Evolutionary conservation across 2,329 filamentous ascomycete genomes (phyloP).

Genomic region (Talaromyces marneffei): DNA sequence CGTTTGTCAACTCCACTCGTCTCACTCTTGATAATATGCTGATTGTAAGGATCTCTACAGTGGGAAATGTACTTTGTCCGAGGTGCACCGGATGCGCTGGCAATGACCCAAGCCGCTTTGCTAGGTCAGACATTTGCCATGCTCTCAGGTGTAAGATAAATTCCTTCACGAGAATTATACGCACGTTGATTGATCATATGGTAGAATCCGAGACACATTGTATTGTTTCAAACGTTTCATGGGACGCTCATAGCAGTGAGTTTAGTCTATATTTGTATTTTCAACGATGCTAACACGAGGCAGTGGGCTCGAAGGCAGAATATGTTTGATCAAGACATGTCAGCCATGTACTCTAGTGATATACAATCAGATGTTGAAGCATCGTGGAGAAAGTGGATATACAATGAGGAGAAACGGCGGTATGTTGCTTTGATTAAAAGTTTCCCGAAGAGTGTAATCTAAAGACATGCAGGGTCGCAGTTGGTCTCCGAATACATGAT

Average conservation of each 20-base stretch:
- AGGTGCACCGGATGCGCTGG: slow-evolving; percentile 6
- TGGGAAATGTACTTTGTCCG: slow-evolving; percentile 10
- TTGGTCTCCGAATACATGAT: slow-evolving; percentile 24
- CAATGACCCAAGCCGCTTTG: slow-evolving; percentile 8
- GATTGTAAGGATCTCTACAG: not conserved
- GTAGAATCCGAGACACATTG: slow-evolving; percentile 8
- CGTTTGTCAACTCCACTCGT: not conserved
- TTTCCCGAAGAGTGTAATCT: not conserved
- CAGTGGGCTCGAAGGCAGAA: slow-evolving; percentile 10
- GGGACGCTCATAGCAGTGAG: slow-evolving; percentile 4
- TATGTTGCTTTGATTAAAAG: not conserved
- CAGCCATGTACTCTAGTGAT: not conserved
- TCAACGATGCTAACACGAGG: not conserved
- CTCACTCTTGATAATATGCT: not conserved
- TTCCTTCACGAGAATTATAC: not conserved
- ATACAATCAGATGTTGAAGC: not conserved
- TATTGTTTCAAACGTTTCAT: slow-evolving; percentile 4
- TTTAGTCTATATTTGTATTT: not conserved
- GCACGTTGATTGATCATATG: not conserved
- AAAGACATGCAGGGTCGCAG: not conserved
- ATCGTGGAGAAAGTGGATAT: slow-evolving; percentile 7
- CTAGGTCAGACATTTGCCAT: slow-evolving; percentile 8
- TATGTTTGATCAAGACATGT: not conserved
- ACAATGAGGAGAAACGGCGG: slow-evolving; percentile 8
- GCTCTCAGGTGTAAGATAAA: slow-evolving; percentile 4